Evolutionary conservation across 306 rosid species (phyloP).

Genomic region (Delonix regia): DNA sequence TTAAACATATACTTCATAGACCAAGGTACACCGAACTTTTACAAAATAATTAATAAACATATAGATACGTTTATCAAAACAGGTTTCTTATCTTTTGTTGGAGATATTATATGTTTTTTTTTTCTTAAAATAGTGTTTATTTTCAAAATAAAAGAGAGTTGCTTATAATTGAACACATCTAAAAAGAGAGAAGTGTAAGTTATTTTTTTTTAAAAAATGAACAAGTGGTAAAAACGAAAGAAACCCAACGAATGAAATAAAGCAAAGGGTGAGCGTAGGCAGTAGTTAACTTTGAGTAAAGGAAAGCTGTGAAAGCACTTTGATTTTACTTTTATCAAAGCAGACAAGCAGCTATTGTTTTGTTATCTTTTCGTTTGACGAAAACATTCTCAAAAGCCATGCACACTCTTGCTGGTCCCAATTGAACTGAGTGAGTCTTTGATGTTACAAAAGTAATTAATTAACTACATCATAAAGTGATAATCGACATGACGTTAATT

Average conservation of each 20-base stretch:
- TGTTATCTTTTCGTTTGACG: slow-evolving; percentile 31
- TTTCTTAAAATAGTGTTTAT: no score
- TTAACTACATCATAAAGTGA: slow-evolving; percentile 28
- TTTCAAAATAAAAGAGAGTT: no score
- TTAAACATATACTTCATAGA: no score
- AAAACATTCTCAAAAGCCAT: slow-evolving; percentile 44
- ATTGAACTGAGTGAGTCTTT: slow-evolving; percentile 28
- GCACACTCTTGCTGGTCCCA: slow-evolving; percentile 16
- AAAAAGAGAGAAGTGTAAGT: no score
- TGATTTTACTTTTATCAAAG: slow-evolving; percentile 53
- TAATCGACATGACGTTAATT: not conserved
- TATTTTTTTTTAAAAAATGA: no score
- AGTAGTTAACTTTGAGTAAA: slow-evolving; percentile 11
- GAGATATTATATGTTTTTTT: no score
- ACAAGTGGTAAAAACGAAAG: slow-evolving; percentile 15
- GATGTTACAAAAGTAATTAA: slow-evolving; percentile 39
- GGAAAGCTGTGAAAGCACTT: slow-evolving; percentile 57
- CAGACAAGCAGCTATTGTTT: slow-evolving; percentile 33
- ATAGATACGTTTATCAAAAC: no score
- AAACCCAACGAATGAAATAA: slow-evolving; percentile 31
- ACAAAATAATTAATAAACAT: no score
- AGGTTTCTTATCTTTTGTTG: no score
- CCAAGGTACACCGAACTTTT: no score
- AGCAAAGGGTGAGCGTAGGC: slow-evolving; percentile 21
- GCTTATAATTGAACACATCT: no score